Conservation (phyloP, 2,329 filamentous ascomycete species). For the Verticillium albo-atrum region DNA sequence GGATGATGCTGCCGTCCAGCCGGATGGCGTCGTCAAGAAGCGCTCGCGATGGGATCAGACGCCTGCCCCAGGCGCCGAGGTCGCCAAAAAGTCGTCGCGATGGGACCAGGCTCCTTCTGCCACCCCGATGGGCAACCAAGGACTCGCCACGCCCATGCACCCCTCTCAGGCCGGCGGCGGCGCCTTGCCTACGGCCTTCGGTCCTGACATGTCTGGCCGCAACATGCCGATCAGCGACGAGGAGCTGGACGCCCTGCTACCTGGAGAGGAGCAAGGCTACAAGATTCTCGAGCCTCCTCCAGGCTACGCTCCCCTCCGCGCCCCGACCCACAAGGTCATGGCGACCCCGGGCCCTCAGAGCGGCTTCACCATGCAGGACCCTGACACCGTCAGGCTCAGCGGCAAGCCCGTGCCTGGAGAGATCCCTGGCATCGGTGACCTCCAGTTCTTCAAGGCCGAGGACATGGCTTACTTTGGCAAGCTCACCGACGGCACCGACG, state of each 20-base stretch:
- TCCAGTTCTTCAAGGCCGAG: slow-evolving; percentile 97
- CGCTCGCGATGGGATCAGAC: slow-evolving; percentile 87
- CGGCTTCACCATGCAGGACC: slow-evolving; percentile 97
- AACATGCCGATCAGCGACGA: slow-evolving; percentile 87
- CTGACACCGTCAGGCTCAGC: slow-evolving; percentile 74
- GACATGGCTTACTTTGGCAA: slow-evolving; percentile 99
- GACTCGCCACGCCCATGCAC: slow-evolving; percentile 75
- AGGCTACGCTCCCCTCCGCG: slow-evolving; percentile 81
- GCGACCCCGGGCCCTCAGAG: slow-evolving; percentile 69
- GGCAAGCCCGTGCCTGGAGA: slow-evolving; percentile 92
- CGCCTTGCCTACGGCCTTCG: slow-evolving; percentile 60
- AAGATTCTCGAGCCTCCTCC: slow-evolving; percentile 86
- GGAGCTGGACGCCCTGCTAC: slow-evolving; percentile 87
- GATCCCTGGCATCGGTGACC: slow-evolving; percentile 90
- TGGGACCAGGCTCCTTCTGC: slow-evolving; percentile 90
- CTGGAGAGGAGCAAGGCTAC: slow-evolving; percentile 84
- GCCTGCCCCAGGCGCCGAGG: slow-evolving; percentile 57
- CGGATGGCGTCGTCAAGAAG: slow-evolving; percentile 58
- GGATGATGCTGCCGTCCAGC: slow-evolving; percentile 37
- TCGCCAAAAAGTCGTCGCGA: slow-evolving; percentile 71
- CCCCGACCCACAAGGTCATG: slow-evolving; percentile 70
- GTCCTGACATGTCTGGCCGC: slow-evolving; percentile 73
- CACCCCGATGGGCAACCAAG: slow-evolving; percentile 68
- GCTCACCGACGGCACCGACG: slow-evolving; percentile 88
- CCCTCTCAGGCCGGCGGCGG: slow-evolving; percentile 54